A percentile compares a stretch with the other conserved stretches of the same genome.
These are phyloP conservation scores for Hylodesmum podocarpum DNA, from an alignment of 306 rosid species.

Conservation along the genomic window DNA sequence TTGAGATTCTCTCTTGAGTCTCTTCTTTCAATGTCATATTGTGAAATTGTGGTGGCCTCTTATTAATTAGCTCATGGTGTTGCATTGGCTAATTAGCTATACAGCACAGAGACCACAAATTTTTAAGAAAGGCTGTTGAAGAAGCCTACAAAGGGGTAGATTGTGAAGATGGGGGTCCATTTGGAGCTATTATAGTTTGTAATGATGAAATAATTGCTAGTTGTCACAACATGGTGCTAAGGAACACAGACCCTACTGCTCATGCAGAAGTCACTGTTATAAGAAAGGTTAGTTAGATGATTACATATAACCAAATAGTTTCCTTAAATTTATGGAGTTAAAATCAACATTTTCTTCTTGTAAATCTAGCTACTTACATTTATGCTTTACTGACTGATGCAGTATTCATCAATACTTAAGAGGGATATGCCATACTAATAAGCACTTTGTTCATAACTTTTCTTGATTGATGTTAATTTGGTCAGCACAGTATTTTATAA, in stretches of 20 bases:
- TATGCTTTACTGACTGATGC: not conserved
- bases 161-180: conserved; percentile 88
- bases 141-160: conserved; percentile 94
- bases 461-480: too few species aligned
- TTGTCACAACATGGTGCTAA: conserved; percentile 83
- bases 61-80: not conserved
- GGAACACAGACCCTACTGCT: conserved; percentile 84
- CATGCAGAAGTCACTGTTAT: conserved; percentile 95
- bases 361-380: not conserved
- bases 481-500: too few species aligned
- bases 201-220: conserved; percentile 77
- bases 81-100: conserved; percentile 54
- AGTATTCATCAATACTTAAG: not conserved
- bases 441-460: too few species aligned
- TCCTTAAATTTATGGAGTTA: not conserved
- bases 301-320: not conserved
- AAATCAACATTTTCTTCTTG: not conserved
- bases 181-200: conserved; percentile 79
- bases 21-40: not conserved
- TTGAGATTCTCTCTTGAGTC: not conserved
- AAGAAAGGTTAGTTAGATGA: conserved; percentile 84
- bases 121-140: conserved; percentile 77
- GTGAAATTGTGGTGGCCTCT: not conserved
- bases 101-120: conserved; percentile 78
- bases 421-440: conserved; percentile 3